Base-by-base conservation (phyloP, 2,329 filamentous ascomycete species). In the Colletotrichum cordylinicola region DNA sequence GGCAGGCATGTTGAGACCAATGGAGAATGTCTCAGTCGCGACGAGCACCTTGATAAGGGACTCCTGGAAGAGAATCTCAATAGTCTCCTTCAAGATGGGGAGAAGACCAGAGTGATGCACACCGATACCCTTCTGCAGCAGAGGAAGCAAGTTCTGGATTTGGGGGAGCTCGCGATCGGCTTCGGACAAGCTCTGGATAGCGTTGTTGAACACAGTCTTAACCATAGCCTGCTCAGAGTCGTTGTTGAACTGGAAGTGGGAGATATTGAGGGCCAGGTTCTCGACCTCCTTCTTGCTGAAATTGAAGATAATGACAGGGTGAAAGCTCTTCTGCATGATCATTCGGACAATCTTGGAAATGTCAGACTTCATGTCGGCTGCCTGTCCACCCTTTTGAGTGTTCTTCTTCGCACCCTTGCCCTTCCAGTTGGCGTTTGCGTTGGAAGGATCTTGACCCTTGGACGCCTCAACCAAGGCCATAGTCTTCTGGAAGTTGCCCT, bases 261-360 rank as follows among this genome's bases (percentile, higher is more conserved):
- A 96, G 87, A 98, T 96, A 79, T 95, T 92, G 62, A 99, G 88
- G 2, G 97, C 97, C 84, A 97, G 93, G 77, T 93, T 93, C 86
- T 99, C 97, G 83, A 96, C 98, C 81, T 98, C 96, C 79, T 96
- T 91, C 88, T 99, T 99, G 90, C 96, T 98, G 88, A 99, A 99
- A 85, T 96, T 98, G 91, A 99, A 99, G 52, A 99, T 96, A 83
- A 99, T 99, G 80, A 98, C 97, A 0, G 97, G 97, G 82, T 99
- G 98, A 86, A 97, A 98, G 83, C 94, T 97, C 87, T 96, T 98
- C 86, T 95, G 91, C 93, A 99, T 98, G 80, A 98, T 98, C 97
- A 99, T 99, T 85, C 94, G 95, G 79, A 99, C 94, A 81, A 99
- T 98, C 89, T 98, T 98, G 88, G 95, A 96, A 77, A 99, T 98